Conservation (phyloP, 805 yeast species). For the Candida verbasci region DNA sequence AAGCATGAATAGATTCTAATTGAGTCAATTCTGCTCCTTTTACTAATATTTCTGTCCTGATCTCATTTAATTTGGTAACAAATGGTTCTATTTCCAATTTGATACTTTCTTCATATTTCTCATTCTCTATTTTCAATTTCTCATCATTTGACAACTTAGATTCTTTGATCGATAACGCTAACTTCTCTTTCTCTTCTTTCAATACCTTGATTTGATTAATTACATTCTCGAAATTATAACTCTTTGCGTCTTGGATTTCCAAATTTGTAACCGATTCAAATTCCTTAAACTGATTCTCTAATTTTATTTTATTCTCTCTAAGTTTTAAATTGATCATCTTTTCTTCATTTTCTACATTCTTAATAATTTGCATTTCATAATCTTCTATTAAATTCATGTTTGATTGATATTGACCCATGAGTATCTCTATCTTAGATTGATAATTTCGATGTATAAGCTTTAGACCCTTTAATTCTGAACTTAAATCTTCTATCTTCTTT, state of each 20-base stretch:
- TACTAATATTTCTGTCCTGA: neutral
- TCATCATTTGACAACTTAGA: conserved; percentile 14
- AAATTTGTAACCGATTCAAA: conserved; percentile 29
- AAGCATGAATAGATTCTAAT: conserved; percentile 6
- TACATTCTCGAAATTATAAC: conserved; percentile 18
- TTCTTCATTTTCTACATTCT: conserved; percentile 26
- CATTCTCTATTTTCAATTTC: conserved; percentile 15
- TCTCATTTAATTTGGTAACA: conserved; percentile 17
- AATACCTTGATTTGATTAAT: conserved; percentile 15
- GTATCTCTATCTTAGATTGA: conserved; percentile 2
- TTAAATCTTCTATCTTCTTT: conserved; percentile 1
- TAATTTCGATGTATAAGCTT: conserved; percentile 1
- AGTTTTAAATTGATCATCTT: conserved; percentile 23
- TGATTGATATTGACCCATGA: neutral
- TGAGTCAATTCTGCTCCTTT: conserved; percentile 9
- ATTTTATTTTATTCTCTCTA: conserved; percentile 23
- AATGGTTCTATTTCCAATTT: conserved; percentile 16
- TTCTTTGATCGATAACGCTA: conserved; percentile 11
- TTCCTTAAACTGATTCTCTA: conserved; percentile 25
- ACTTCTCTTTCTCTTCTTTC: conserved; percentile 8
- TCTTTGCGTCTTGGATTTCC: conserved; percentile 24
- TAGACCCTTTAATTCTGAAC: conserved; percentile 5
- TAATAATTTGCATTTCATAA: conserved; percentile 15
- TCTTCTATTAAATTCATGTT: neutral
- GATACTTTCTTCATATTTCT: conserved; percentile 22